These are phyloP conservation scores for Fusarium pseudoanthophilum DNA, from an alignment of 2,329 filamentous ascomycete species.

Conservation along the genomic window DNA sequence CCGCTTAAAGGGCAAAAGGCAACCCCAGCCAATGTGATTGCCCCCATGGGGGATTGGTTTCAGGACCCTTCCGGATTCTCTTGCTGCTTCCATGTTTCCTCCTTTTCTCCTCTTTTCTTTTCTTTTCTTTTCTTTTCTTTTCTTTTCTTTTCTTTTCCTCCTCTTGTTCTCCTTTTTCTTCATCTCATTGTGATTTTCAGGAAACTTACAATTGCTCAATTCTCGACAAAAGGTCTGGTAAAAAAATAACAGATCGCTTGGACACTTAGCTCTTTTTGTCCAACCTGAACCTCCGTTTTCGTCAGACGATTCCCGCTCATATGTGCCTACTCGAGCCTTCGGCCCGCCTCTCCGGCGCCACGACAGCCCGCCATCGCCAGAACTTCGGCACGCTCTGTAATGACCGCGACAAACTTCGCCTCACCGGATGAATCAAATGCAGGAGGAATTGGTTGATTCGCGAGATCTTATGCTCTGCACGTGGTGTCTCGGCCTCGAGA, in stretches of 20 bases:
- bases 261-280: constrained; percentile 28
- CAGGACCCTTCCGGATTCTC: constrained; percentile 13
- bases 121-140: constrained; percentile 17
- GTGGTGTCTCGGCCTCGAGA: constrained; percentile 28
- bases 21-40: constrained; percentile 23
- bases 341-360: constrained; percentile 51
- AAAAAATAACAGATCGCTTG: neutral
- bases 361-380: constrained; percentile 43
- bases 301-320: constrained; percentile 42
- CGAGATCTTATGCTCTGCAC: constrained; percentile 27
- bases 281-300: constrained; percentile 23
- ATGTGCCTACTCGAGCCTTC: constrained; percentile 43
- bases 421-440: constrained; percentile 22
- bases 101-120: constrained; percentile 5
- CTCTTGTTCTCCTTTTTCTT: constrained; percentile 13
- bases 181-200: constrained; percentile 4
- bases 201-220: neutral
- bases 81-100: neutral
- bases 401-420: constrained; percentile 2
- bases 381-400: constrained; percentile 37
- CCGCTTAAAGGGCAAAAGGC: neutral
- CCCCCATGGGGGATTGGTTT: constrained; percentile 29
- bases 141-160: constrained; percentile 6
- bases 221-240: neutral
- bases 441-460: constrained; percentile 11